phyloP scores from a whole-genome alignment of 1,139 yeast species.

The Yamadazyma kanchanaburiensis region DNA sequence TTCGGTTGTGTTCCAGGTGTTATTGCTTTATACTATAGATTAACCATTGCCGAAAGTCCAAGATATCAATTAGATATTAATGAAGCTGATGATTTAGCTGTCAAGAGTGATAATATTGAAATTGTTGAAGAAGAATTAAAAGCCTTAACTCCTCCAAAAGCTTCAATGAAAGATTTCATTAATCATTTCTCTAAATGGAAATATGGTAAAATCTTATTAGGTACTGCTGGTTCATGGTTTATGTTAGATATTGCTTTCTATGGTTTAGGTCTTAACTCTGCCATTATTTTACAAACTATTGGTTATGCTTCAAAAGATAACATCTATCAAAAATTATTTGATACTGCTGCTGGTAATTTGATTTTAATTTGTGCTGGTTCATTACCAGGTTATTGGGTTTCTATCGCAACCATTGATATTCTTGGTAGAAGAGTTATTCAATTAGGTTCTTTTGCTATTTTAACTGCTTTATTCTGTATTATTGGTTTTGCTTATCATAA shows the following conservation, averaged over 20 bases:
- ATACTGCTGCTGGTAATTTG: conserved; percentile 84
- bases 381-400: conserved; percentile 85
- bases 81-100: conserved; percentile 48
- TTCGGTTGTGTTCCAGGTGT: conserved; percentile 87
- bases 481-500: conserved; percentile 81
- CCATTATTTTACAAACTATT: conserved; percentile 78
- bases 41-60: conserved; percentile 92
- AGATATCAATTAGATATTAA: conserved; percentile 78
- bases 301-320: conserved; percentile 72
- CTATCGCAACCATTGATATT: conserved; percentile 73
- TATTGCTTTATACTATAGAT: conserved; percentile 80
- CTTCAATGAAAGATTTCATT: conserved; percentile 58
- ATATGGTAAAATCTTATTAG: conserved; percentile 78
- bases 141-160: conserved; percentile 52
- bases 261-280: conserved; percentile 79
- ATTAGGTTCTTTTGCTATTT: conserved; percentile 64
- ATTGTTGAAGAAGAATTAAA: conserved; percentile 47
- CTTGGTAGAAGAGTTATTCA: conserved; percentile 84
- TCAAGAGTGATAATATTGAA: conserved; percentile 57
- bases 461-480: conserved; percentile 65
- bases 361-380: conserved; percentile 89
- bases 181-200: conserved; percentile 83
- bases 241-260: conserved; percentile 93
- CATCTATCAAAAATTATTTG: conserved; percentile 62
- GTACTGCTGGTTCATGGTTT: conserved; percentile 98